Evolutionary conservation across 306 rosid genomes (phyloP), one percentile per base, ranked within the genome.

Genomic region (Trifolium dubium): DNA sequence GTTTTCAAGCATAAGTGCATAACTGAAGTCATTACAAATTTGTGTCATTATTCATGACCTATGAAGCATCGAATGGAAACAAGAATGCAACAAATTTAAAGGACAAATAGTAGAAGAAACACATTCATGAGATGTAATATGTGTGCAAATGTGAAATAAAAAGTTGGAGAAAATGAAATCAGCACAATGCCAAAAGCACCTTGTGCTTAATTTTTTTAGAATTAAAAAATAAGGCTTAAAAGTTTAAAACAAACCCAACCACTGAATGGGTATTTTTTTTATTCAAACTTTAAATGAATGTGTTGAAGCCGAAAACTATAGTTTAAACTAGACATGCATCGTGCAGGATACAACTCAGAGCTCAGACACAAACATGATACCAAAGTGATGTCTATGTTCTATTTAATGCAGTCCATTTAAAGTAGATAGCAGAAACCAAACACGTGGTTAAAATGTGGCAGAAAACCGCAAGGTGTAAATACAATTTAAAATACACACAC

Each of bases 1-100:
- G n/a, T n/a, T 47, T 69, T 60, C 64, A 59, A 8, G n/a, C n/a
- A n/a, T n/a, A n/a, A n/a, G n/a, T n/a, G 54, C 35, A 47, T 77
- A 34, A 47, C 13, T 59, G 14, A 14, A 60, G 54, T 37, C 54
- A 49, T 60, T 60, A 56, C 51, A 43, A 64, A 54, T 15, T 30
- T 55, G 19, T 44, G 5, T 32, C 47, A n/a, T n/a, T n/a, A 69
- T 32, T 65, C 31, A 65, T 65, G 51, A 65, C 10, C 71, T 6
- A 6, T 40, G 37, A 66, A 41, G 71, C 18, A 66, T 9, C 2
- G 11, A 66, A 66, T 37, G 7, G 54, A 65, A 32, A 67, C 17
- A 47, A 14, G 53, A 5, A 47, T 0, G 8, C 53, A 14, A 47
- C n/a, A 67, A 50, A 50, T 17, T 69, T 6, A 32, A 51, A 69